Evolutionary conservation across 2,329 filamentous ascomycete genomes (phyloP).

Genomic region (Stachybotrys echinatus): DNA sequence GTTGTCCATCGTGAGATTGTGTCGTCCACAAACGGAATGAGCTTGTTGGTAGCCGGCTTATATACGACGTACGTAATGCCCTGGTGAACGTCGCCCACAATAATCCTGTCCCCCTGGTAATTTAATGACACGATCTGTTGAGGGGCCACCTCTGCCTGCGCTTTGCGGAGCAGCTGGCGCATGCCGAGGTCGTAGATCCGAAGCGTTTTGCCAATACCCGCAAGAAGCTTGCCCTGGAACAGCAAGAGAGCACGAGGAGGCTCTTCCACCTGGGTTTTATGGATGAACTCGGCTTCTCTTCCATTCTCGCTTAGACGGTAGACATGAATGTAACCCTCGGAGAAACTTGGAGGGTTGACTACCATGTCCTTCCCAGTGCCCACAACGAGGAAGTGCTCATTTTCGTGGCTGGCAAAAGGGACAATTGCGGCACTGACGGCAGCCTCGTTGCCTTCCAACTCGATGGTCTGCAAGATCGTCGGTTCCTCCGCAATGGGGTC

Average conservation of each 20-base stretch:
- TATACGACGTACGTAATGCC: constrained; percentile 90
- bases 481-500: constrained; percentile 73
- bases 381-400: constrained; percentile 87
- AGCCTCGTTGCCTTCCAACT: constrained; percentile 85
- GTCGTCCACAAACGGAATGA: constrained; percentile 93
- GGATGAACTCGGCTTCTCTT: constrained; percentile 85
- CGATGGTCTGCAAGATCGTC: constrained; percentile 67
- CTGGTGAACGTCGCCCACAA: constrained; percentile 90
- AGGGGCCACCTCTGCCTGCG: constrained; percentile 72
- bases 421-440: constrained; percentile 82
- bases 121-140: constrained; percentile 85
- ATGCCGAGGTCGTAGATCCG: constrained; percentile 91
- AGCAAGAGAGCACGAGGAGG: constrained; percentile 84
- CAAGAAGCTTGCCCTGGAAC: constrained; percentile 86
- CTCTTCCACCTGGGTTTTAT: constrained; percentile 89
- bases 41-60: constrained; percentile 83
- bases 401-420: constrained; percentile 81
- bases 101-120: constrained; percentile 84
- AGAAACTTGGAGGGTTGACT: constrained; percentile 69
- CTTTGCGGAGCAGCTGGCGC: constrained; percentile 86
- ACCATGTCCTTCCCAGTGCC: constrained; percentile 90
- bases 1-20: constrained; percentile 86
- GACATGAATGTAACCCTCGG: constrained; percentile 81
- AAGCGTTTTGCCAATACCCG: constrained; percentile 78
- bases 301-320: constrained; percentile 87